Percentiles rank a stretch among this genome's conserved stretches.
Evolutionary conservation across 371 early-diverging fungal genomes (phyloP).

Genomic region (Vavraia culicis): DNA sequence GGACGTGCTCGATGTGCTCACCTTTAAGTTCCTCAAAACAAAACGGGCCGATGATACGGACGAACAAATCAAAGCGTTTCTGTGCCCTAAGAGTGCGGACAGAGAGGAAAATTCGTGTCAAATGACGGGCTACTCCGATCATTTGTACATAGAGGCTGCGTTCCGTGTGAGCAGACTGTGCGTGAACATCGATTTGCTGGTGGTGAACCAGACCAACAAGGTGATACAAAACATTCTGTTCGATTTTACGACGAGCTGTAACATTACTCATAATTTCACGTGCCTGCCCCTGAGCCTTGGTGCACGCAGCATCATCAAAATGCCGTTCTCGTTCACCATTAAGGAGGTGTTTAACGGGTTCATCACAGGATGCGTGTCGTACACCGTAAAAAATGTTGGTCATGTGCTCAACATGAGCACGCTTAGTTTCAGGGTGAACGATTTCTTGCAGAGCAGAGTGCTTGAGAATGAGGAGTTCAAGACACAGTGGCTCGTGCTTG

Average conservation of each 20-base stretch:
- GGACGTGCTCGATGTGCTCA: too few relatives aligned
- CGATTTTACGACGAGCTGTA: constrained; percentile 82
- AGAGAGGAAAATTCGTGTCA: constrained; percentile 55
- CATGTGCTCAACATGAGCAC: constrained; percentile 32
- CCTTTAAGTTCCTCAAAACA: too few relatives aligned
- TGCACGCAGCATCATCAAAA: constrained; percentile 6
- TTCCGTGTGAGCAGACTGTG: constrained; percentile 80
- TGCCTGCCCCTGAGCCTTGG: constrained; percentile 11
- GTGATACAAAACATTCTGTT: constrained; percentile 78
- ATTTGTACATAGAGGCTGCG: constrained; percentile 89
- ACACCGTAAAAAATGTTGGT: constrained; percentile 9
- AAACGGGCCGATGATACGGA: too few relatives aligned
- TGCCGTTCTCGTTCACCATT: constrained; percentile 17
- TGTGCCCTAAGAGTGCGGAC: constrained; percentile 1
- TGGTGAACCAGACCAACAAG: constrained; percentile 83
- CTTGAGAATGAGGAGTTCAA: constrained; percentile 28
- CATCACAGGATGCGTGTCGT: constrained; percentile 35
- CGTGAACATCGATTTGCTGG: constrained; percentile 63
- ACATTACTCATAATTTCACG: constrained; percentile 49
- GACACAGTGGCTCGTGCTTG: constrained; percentile 35
- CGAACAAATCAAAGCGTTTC: constrained; percentile 1
- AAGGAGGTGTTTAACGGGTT: constrained; percentile 33
- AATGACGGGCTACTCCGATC: constrained; percentile 79
- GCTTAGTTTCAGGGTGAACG: constrained; percentile 29
- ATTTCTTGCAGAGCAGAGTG: constrained; percentile 29